Conservation (phyloP, 345 rosid genomes). For the Conringia planisiliqua region DNA sequence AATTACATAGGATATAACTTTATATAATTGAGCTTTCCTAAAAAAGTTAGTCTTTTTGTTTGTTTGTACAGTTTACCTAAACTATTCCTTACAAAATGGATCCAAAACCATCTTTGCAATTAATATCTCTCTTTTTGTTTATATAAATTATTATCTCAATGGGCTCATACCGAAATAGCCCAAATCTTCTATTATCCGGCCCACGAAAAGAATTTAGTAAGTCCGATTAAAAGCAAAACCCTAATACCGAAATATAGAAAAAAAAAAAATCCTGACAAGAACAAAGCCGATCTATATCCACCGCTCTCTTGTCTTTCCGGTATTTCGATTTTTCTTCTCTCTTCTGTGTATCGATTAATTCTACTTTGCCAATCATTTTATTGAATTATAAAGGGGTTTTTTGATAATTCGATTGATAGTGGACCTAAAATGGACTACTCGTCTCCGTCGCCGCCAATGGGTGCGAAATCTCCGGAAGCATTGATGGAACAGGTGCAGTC, state of each 20-base stretch:
- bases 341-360: not conserved
- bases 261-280: not conserved
- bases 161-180: not conserved
- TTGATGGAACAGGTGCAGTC: conserved; percentile 65
- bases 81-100: no score
- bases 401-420: not conserved
- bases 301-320: not conserved
- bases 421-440: conserved; percentile 57
- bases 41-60: no score
- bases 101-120: no score
- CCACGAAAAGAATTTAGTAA: not conserved
- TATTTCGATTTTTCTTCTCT: not conserved
- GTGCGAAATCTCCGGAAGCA: conserved; percentile 35
- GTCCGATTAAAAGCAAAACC: conserved; percentile 6
- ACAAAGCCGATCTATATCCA: not conserved
- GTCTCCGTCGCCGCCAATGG: conserved; percentile 45
- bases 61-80: no score
- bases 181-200: not conserved
- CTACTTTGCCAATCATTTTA: not conserved
- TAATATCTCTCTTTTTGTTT: no score
- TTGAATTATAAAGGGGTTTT: not conserved
- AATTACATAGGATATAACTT: no score
- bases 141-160: not conserved
- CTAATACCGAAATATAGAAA: not conserved
- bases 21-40: no score